phyloP scores from a whole-genome alignment of 306 rosid species.

The Cicer chorassanicum region DNA sequence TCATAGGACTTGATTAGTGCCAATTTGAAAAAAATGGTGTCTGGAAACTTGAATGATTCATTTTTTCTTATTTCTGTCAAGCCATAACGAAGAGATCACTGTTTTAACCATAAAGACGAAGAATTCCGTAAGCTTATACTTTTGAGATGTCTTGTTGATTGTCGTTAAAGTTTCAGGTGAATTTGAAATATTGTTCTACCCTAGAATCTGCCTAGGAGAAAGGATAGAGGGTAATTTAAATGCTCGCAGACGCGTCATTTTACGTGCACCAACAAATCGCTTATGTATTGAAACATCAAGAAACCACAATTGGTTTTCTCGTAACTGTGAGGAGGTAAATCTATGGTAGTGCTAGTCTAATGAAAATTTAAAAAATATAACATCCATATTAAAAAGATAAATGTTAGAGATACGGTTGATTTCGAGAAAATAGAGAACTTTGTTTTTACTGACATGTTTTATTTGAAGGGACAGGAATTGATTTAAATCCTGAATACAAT shows the following conservation, averaged over 20 bases:
- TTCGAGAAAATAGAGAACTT: not conserved
- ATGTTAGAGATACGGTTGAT: not conserved
- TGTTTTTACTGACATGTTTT: not conserved
- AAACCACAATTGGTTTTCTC: not conserved
- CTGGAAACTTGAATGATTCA: not conserved
- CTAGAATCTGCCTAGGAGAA: not conserved
- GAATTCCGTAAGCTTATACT: not conserved
- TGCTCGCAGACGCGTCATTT: not conserved
- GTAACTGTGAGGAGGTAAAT: not conserved
- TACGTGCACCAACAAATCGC: not conserved
- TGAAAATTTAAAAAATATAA: not conserved
- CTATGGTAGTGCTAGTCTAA: not conserved
- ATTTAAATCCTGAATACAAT: too few species aligned
- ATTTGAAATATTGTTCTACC: not conserved
- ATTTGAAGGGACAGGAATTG: not conserved
- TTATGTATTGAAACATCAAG: not conserved
- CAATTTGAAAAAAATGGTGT: not conserved
- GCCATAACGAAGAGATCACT: not conserved
- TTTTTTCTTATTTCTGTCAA: not conserved
- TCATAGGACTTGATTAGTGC: too few species aligned
- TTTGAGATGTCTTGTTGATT: not conserved
- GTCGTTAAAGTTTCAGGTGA: not conserved
- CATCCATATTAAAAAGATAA: not conserved
- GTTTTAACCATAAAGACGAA: not conserved
- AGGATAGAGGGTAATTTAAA: not conserved